Evolutionary conservation across 2,329 filamentous ascomycete species (phyloP).

Genomic region (Tolypocladium tropicale): DNA sequence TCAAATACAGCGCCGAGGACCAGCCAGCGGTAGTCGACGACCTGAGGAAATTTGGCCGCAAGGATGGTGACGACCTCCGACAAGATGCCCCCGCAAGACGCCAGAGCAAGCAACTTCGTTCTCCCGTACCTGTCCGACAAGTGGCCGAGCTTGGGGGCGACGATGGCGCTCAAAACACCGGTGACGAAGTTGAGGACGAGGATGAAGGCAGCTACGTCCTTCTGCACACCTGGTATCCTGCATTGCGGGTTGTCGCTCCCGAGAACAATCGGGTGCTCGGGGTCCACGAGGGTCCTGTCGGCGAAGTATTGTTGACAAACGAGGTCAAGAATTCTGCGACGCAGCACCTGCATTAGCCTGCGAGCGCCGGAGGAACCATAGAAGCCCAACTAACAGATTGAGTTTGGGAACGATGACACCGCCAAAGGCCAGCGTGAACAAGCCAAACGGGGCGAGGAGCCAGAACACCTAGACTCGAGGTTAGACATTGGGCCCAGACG

Average conservation of each 20-base stretch:
- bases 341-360: not conserved
- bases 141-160: constrained; percentile 72
- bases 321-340: constrained; percentile 57
- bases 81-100: constrained; percentile 63
- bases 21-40: constrained; percentile 67
- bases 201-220: constrained; percentile 66
- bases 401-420: constrained; percentile 78
- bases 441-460: constrained; percentile 68
- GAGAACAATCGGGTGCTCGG: constrained; percentile 49
- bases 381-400: constrained; percentile 48
- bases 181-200: constrained; percentile 64
- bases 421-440: constrained; percentile 81
- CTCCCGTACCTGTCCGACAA: constrained; percentile 83
- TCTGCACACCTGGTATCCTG: constrained; percentile 66
- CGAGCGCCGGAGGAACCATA: not conserved
- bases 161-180: constrained; percentile 69
- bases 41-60: constrained; percentile 63
- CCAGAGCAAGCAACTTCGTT: constrained; percentile 60
- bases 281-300: constrained; percentile 50
- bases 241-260: constrained; percentile 71
- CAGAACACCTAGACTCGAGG: constrained; percentile 55
- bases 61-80: constrained; percentile 70
- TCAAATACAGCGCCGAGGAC: constrained; percentile 69
- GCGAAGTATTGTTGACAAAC: constrained; percentile 77
- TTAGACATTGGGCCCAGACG: constrained; percentile 9